Evolutionary conservation across 2,329 filamentous ascomycete genomes (phyloP), one percentile per base, ranked within the genome.

Genomic region (Alternaria gansuensis): DNA sequence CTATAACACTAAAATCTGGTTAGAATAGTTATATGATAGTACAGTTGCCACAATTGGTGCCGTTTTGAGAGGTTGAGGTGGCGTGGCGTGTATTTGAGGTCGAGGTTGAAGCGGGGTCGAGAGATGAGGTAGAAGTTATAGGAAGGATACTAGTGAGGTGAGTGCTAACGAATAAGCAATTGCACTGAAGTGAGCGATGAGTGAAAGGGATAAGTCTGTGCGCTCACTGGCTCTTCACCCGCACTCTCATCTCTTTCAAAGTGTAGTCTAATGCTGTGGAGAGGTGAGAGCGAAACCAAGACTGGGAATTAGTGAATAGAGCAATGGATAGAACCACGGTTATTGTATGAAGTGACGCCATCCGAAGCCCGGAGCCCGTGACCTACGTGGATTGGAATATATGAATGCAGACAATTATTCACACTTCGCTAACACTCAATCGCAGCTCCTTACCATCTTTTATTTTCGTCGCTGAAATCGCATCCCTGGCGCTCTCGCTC

Each of bases 401-500:
- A 21, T 11, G 9, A 14, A 6, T n/a, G 44, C 17, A 46, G 29
- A 21, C 29, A 28, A 37, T 34, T 36, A 5, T 26, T 37, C 23
- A 37, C 23, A 24, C 5, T 21, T 5, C 9, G 21, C 21, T 8
- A 21, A 1, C 1, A 28, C 43, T 33, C 2, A 28, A 24, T 37
- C 5, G 39, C 5, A 6, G 21, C 0, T 2, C 36, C 59, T 40
- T 56, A 78, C 76, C 75, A 77, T 51, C 57, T 70, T 62, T 67
- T 76, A 0, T 62, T 60, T 9, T 75, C 69, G 10, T 60, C 64
- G 13, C 60, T 59, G 58, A 82, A 82, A 50, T 80, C 75, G n/a
- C 76, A 77, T 0, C 81, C 82, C 52, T 77, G 76, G 51, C 83
- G 70, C 63, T 85, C 83, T 56, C 76, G 75, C 62, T 84, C 83